A percentile compares a stretch with the other conserved stretches of the same genome.
Evolutionary conservation across 1,284 basidiomycete genomes (phyloP).

Genomic region (Trichosporon faecale): DNA sequence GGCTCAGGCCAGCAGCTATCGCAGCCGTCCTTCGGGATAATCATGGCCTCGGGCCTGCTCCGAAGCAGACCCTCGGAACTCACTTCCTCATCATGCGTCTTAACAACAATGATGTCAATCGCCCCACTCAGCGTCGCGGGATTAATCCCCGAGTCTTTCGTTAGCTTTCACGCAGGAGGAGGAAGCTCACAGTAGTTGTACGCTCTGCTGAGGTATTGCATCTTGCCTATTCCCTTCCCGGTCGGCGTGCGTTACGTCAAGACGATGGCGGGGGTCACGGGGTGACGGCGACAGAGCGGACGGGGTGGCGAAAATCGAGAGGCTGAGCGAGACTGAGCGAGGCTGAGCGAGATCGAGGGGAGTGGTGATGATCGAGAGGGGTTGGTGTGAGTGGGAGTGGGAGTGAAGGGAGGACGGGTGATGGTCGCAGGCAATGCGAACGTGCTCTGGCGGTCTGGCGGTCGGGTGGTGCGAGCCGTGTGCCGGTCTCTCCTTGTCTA

Average conservation of each 20-base stretch:
- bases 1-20: no score
- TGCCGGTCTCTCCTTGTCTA: neutral
- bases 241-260: neutral
- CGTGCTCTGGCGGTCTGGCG: no score
- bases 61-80: slow-evolving; percentile 13
- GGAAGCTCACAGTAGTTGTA: slow-evolving; percentile 49
- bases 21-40: no score
- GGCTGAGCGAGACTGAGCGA: no score
- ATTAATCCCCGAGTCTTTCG: slow-evolving; percentile 63
- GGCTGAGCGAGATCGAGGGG: no score
- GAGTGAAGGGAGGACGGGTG: neutral
- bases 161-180: neutral
- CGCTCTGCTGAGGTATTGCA: slow-evolving; percentile 51
- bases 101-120: slow-evolving; percentile 94
- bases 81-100: slow-evolving; percentile 62
- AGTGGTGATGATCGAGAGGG: no score
- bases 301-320: no score
- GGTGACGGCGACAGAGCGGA: neutral
- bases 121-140: slow-evolving; percentile 92
- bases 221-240: slow-evolving; percentile 16
- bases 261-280: no score
- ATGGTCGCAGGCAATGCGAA: neutral
- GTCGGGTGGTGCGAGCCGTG: neutral
- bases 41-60: no score
- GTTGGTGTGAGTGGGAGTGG: neutral